phyloP scores from a whole-genome alignment of 2,329 filamentous ascomycete genomes.

The Chrysoporthe cubensis region DNA sequence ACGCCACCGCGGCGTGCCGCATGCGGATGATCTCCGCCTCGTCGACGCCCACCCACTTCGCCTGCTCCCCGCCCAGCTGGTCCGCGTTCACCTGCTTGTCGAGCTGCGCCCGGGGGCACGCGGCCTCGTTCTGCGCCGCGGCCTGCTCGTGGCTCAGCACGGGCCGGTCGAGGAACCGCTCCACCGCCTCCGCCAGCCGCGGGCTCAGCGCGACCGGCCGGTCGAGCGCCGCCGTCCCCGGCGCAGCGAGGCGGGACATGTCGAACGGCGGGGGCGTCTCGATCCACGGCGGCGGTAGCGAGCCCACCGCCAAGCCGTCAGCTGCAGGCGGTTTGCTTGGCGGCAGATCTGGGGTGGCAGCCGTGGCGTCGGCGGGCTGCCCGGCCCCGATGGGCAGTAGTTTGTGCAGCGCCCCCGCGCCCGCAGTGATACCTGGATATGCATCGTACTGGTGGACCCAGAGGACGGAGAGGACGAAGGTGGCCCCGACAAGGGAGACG shows the following conservation, averaged over 20 bases:
- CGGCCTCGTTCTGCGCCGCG: slow-evolving; percentile 21
- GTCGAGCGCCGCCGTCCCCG: not conserved
- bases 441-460: slow-evolving; percentile 7
- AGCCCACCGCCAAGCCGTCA: slow-evolving; percentile 1
- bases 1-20: slow-evolving; percentile 19
- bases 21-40: slow-evolving; percentile 15
- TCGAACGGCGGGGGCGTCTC: slow-evolving; percentile 23
- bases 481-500: not conserved
- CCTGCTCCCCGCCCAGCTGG: slow-evolving; percentile 24
- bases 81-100: slow-evolving; percentile 25
- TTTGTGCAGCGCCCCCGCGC: not conserved
- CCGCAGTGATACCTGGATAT: not conserved
- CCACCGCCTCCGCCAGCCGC: slow-evolving; percentile 9
- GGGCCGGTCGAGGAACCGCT: slow-evolving; percentile 22
- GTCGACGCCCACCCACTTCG: slow-evolving; percentile 18
- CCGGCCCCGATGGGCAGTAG: slow-evolving; percentile 6
- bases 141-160: slow-evolving; percentile 25
- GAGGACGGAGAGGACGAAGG: slow-evolving; percentile 1
- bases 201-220: slow-evolving; percentile 14
- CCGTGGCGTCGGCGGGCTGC: not conserved
- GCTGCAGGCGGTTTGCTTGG: slow-evolving; percentile 1
- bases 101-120: slow-evolving; percentile 22
- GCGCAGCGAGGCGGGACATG: not conserved
- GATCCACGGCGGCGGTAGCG: slow-evolving; percentile 16
- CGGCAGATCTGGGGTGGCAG: not conserved